Evolutionary conservation across 192 early-diverging fungal genomes (phyloP).

Genomic region (Coemansia guatemalensis): DNA sequence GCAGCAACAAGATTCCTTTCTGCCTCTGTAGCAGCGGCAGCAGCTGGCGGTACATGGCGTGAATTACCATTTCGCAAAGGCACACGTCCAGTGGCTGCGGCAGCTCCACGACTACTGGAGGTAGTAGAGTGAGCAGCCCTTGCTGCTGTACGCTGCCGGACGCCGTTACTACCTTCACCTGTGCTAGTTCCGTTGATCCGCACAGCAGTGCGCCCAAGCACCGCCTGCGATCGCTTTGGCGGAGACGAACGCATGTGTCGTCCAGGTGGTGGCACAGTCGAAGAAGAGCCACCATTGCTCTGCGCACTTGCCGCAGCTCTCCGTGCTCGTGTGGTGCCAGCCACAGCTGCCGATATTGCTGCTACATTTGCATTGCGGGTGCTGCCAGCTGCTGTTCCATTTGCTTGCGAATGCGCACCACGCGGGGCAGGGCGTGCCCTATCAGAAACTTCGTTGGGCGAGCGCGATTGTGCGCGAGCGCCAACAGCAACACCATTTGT

Average conservation of each 20-base stretch:
- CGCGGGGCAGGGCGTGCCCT: neutral
- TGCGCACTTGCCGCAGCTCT: slow-evolving; percentile 13
- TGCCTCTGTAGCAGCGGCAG: slow-evolving; percentile 8
- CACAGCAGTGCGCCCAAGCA: slow-evolving; percentile 22
- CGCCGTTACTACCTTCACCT: neutral
- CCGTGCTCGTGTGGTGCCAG: slow-evolving; percentile 43
- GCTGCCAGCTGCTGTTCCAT: slow-evolving; percentile 1
- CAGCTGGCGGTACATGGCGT: neutral
- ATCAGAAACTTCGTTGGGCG: neutral
- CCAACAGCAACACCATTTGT: neutral
- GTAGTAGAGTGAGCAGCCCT: neutral
- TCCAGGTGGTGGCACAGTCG: neutral
- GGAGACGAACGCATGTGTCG: slow-evolving; percentile 29
- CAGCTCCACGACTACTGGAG: slow-evolving; percentile 3
- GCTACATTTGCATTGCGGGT: slow-evolving; percentile 26
- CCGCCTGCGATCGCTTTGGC: slow-evolving; percentile 18
- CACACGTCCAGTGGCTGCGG: neutral
- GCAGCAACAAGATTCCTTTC: slow-evolving; percentile 8
- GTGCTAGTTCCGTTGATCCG: slow-evolving; percentile 17
- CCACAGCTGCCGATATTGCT: slow-evolving; percentile 48
- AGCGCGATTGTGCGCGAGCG: neutral
- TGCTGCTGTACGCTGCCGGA: slow-evolving; percentile 13
- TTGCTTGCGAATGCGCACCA: slow-evolving; percentile 3
- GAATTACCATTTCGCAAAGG: neutral
- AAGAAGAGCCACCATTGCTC: neutral